phyloP scores from a whole-genome alignment of 164 flowering plant species.

The Sextonia rubra region DNA sequence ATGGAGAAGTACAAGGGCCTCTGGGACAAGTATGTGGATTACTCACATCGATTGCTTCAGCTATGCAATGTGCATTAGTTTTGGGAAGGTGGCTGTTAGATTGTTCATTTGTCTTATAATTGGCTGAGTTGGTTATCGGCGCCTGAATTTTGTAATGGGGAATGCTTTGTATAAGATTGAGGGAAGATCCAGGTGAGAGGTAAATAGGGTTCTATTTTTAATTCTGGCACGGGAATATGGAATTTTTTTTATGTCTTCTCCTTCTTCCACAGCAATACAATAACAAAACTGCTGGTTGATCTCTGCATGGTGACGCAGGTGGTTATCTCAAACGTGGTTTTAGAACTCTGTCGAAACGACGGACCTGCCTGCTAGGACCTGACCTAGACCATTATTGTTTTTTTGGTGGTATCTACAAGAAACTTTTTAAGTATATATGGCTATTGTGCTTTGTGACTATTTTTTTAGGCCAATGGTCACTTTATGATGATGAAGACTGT shows the following conservation, averaged over 20 bases:
- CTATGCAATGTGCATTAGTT: slow-evolving; percentile 65
- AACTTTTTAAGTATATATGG: too few species aligned
- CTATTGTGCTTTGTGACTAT: too few species aligned
- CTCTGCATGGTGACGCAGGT: too few species aligned
- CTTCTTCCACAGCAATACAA: not conserved
- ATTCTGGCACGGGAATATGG: too few species aligned
- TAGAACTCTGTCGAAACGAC: too few species aligned
- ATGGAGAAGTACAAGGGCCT: slow-evolving; percentile 73
- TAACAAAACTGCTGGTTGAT: too few species aligned
- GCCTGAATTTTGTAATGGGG: not conserved
- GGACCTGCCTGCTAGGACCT: too few species aligned
- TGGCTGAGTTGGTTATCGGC: not conserved
- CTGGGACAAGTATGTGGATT: slow-evolving; percentile 79
- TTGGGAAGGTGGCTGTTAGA: not conserved
- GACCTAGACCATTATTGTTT: too few species aligned
- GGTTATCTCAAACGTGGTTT: too few species aligned
- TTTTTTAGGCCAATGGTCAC: too few species aligned
- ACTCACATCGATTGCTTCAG: slow-evolving; percentile 56
- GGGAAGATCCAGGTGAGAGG: not conserved
- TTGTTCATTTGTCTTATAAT: not conserved
- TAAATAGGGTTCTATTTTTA: not conserved
- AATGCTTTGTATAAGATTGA: not conserved
- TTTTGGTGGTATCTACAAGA: too few species aligned
- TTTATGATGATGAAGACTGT: too few species aligned
- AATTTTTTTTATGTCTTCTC: not conserved